These are phyloP conservation scores for Polygonum aviculare DNA, from an alignment of 148 eudicot genomes.

Conservation along the genomic window DNA sequence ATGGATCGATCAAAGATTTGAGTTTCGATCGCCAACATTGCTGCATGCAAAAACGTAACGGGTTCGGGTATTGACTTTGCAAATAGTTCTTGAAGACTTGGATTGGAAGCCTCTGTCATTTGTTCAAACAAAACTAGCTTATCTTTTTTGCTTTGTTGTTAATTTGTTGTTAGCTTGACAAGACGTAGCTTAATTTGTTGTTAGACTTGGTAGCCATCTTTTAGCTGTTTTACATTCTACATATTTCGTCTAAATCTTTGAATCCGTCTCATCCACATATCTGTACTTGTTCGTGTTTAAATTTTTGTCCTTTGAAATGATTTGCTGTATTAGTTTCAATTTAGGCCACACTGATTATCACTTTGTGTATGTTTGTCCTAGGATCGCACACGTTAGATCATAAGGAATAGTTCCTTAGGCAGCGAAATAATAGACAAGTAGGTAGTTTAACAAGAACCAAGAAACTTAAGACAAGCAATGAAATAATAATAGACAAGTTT, in stretches of 20 bases:
- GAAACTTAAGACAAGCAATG: too few relatives aligned
- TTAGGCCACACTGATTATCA: not conserved
- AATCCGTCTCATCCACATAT: not conserved
- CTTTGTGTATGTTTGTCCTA: not conserved
- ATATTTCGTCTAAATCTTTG: not conserved
- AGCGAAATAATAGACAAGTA: too few relatives aligned
- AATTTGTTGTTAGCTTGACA: constrained; percentile 3
- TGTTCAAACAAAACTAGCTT: constrained; percentile 1
- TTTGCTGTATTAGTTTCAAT: not conserved
- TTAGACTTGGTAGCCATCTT: not conserved
- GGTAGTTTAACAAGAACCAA: too few relatives aligned
- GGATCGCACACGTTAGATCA: too few relatives aligned
- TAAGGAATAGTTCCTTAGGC: too few relatives aligned
- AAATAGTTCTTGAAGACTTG: constrained; percentile 4
- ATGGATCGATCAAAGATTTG: not conserved
- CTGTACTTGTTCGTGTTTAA: not conserved
- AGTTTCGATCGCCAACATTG: not conserved
- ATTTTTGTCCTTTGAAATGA: not conserved
- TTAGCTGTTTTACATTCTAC: not conserved
- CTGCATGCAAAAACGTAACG: constrained; percentile 22
- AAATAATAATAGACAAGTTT: too few relatives aligned
- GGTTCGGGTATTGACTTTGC: constrained; percentile 99
- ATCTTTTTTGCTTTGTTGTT: not conserved
- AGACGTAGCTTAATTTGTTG: not conserved
- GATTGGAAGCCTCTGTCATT: not conserved